Evolutionary conservation across 495 filamentous ascomycete genomes (phyloP).

Genomic region (Aspergillus funiculosus): DNA sequence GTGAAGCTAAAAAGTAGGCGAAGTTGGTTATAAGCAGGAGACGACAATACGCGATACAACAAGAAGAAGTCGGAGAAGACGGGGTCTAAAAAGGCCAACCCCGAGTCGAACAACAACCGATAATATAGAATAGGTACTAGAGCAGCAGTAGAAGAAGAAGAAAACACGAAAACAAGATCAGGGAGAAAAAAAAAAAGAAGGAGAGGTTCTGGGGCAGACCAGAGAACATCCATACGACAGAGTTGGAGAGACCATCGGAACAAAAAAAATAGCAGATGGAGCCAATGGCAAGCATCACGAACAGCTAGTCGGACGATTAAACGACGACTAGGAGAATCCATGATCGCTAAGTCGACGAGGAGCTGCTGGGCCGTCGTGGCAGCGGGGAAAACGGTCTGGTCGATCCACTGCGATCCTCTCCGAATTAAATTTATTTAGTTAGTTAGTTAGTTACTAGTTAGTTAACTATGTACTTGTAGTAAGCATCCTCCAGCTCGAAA

Average conservation of each 20-base stretch:
- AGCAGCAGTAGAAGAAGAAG: constrained; percentile 9
- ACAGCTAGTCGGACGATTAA: constrained; percentile 7
- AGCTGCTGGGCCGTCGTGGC: constrained; percentile 13
- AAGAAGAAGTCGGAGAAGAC: too few species aligned
- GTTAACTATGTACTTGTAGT: neutral
- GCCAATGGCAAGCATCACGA: constrained; percentile 9
- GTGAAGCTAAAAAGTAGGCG: too few species aligned
- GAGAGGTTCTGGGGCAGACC: too few species aligned
- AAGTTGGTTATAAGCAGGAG: too few species aligned
- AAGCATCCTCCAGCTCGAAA: neutral
- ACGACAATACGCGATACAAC: too few species aligned
- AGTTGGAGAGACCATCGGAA: constrained; percentile 17
- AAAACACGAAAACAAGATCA: constrained; percentile 13
- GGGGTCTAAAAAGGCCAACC: too few species aligned
- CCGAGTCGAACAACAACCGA: too few species aligned
- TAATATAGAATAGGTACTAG: too few species aligned
- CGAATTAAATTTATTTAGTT: too few species aligned
- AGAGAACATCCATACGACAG: constrained; percentile 8
- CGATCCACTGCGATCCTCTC: constrained; percentile 11
- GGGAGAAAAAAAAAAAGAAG: constrained; percentile 18
- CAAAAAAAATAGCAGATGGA: constrained; percentile 1
- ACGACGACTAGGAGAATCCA: constrained; percentile 8
- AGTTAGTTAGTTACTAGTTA: too few species aligned
- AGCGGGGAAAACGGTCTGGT: constrained; percentile 21
- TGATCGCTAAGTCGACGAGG: constrained; percentile 4